Percentiles rank a stretch among this genome's conserved stretches.
These are phyloP conservation scores for Trichoderma erinaceum DNA, from an alignment of 495 filamentous ascomycete species.

Conservation along the genomic window DNA sequence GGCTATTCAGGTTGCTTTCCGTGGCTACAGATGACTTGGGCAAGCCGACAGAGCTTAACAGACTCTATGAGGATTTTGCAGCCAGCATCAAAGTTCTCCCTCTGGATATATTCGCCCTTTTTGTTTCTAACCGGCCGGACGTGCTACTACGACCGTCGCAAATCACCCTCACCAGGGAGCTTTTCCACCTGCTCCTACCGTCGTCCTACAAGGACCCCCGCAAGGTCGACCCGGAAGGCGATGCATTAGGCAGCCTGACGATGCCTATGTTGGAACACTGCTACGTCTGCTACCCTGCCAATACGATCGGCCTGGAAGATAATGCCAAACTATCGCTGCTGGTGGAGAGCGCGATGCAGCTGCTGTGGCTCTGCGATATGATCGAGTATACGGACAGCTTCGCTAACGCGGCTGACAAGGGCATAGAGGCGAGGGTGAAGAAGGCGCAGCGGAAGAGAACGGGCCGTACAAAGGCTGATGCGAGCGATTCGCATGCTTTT, in stretches of 20 bases:
- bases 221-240: slow-evolving; percentile 30
- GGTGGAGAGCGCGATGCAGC: slow-evolving; percentile 63
- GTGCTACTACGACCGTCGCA: slow-evolving; percentile 45
- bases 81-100: slow-evolving; percentile 61
- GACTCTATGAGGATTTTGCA: slow-evolving; percentile 63
- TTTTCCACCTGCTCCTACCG: slow-evolving; percentile 59
- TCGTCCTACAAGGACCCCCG: slow-evolving; percentile 45
- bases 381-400: slow-evolving; percentile 44
- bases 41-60: slow-evolving; percentile 44
- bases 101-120: slow-evolving; percentile 63
- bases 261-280: slow-evolving; percentile 55
- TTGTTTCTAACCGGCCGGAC: slow-evolving; percentile 49
- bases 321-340: slow-evolving; percentile 77
- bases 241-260: slow-evolving; percentile 42
- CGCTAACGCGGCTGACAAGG: slow-evolving; percentile 47
- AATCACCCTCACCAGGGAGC: slow-evolving; percentile 56
- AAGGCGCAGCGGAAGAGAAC: slow-evolving; percentile 44
- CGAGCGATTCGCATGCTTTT: slow-evolving; percentile 30
- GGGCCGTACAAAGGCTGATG: slow-evolving; percentile 33
- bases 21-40: slow-evolving; percentile 25
- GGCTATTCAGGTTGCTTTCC: slow-evolving; percentile 46
- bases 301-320: slow-evolving; percentile 53
- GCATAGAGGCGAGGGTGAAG: slow-evolving; percentile 55
- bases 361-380: slow-evolving; percentile 41
- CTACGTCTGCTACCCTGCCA: slow-evolving; percentile 69